A percentile compares a stretch with the other conserved stretches of the same genome.
Conservation (phyloP, 192 early-diverging fungal species). For the Coemansia sp. region DNA sequence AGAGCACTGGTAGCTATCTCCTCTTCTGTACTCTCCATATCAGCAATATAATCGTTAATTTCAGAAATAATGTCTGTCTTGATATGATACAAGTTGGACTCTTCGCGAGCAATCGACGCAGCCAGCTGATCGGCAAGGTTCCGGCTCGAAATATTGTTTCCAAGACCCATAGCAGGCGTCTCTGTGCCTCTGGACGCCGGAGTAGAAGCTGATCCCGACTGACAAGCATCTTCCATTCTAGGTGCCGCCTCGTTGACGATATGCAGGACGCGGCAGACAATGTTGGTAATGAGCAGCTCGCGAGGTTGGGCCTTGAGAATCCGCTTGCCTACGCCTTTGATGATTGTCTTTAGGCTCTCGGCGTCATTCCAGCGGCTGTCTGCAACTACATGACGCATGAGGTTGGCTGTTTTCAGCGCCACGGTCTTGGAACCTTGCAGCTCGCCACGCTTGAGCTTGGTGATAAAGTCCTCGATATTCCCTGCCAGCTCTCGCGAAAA, state of each 20-base stretch:
- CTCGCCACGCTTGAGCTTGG: conserved; percentile 65
- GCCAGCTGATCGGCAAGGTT: conserved; percentile 64
- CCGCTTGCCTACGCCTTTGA: conserved; percentile 69
- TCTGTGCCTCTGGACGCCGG: conserved; percentile 14
- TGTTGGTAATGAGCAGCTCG: conserved; percentile 86
- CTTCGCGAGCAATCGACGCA: conserved; percentile 31
- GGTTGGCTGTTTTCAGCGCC: conserved; percentile 68
- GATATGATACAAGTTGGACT: conserved; percentile 52
- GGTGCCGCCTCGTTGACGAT: conserved; percentile 72
- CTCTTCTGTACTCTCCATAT: conserved; percentile 74
- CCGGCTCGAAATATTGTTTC: conserved; percentile 24
- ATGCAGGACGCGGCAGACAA: conserved; percentile 77
- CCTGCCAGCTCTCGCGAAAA: conserved; percentile 28
- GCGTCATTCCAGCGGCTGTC: conserved; percentile 71
- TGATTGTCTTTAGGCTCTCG: conserved; percentile 57
- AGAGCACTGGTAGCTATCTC: conserved; percentile 82
- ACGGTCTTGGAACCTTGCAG: conserved; percentile 67
- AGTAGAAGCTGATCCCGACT: neutral
- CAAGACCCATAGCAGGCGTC: conserved; percentile 40
- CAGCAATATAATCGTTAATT: conserved; percentile 86
- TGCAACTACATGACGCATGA: conserved; percentile 77
- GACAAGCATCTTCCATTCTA: neutral
- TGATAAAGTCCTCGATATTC: conserved; percentile 55
- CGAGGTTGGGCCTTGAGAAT: conserved; percentile 76
- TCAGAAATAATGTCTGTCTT: conserved; percentile 78